These are phyloP conservation scores for Aureobasidium sp. DNA, from an alignment of 2,329 filamentous ascomycete species.

Conservation along the genomic window DNA sequence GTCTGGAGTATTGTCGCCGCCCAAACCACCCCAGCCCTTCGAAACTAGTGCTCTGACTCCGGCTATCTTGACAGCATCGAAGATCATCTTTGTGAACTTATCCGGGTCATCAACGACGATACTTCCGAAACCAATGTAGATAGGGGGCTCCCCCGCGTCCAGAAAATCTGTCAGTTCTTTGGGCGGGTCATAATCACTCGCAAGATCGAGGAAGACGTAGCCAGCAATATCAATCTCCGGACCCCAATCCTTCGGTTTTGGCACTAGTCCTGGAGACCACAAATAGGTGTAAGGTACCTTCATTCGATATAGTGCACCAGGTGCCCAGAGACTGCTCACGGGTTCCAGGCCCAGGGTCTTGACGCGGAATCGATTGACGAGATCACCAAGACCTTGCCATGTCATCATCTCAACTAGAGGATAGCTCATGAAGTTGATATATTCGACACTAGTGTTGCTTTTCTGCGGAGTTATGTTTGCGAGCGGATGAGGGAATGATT, in stretches of 20 bases:
- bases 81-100: slow-evolving; percentile 60
- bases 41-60: slow-evolving; percentile 65
- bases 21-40: slow-evolving; percentile 68
- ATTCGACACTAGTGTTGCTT: slow-evolving; percentile 52
- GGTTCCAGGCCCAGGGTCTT: slow-evolving; percentile 63
- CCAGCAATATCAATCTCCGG: slow-evolving; percentile 27
- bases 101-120: slow-evolving; percentile 68
- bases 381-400: slow-evolving; percentile 57
- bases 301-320: slow-evolving; percentile 61
- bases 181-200: slow-evolving; percentile 24
- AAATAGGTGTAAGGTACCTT: slow-evolving; percentile 70
- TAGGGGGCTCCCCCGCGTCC: slow-evolving; percentile 47
- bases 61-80: slow-evolving; percentile 55
- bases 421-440: slow-evolving; percentile 75
- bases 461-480: slow-evolving; percentile 58
- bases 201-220: slow-evolving; percentile 29
- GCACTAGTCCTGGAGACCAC: slow-evolving; percentile 30
- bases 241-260: slow-evolving; percentile 39
- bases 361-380: slow-evolving; percentile 66
- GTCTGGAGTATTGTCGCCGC: slow-evolving; percentile 50
- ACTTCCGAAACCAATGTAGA: slow-evolving; percentile 70
- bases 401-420: slow-evolving; percentile 72
- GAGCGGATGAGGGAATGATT: slow-evolving; percentile 67
- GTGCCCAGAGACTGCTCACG: slow-evolving; percentile 68
- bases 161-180: slow-evolving; percentile 41